Conservation (phyloP, 257 asterid genomes). For the Vinca minor region DNA sequence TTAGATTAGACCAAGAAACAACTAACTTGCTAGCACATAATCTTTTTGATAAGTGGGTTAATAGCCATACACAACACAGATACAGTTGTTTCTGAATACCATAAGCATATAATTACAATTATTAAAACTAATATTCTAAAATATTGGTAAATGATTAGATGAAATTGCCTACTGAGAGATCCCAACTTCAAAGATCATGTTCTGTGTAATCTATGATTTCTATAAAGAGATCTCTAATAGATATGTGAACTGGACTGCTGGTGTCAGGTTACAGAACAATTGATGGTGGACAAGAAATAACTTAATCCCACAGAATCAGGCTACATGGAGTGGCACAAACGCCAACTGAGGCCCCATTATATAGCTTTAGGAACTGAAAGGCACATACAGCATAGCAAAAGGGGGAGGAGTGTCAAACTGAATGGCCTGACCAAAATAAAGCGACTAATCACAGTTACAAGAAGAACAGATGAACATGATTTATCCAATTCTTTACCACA, state of each 20-base stretch:
- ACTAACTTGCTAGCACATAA: not conserved
- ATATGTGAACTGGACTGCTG: not conserved
- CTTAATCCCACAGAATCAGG: not conserved
- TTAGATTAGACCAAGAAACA: not conserved
- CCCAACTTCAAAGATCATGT: not conserved
- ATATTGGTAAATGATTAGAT: not conserved
- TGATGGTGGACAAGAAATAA: not conserved
- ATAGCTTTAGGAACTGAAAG: too few species aligned
- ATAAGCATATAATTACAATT: too few species aligned
- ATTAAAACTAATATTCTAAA: not conserved
- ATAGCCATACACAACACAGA: not conserved
- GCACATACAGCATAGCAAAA: not conserved
- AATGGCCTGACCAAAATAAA: not conserved
- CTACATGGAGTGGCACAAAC: not conserved
- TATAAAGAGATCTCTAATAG: not conserved
- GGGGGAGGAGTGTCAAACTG: not conserved
- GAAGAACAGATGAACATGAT: not conserved
- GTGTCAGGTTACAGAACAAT: not conserved
- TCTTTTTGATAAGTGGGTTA: not conserved
- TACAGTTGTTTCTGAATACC: not conserved
- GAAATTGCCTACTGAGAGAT: not conserved
- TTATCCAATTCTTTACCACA: conserved; percentile 51
- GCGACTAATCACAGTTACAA: not conserved
- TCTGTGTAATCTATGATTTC: not conserved
- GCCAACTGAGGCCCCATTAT: too few species aligned